Conservation (phyloP, 768 basidiomycete species). For the Lentinula detonsa region DNA sequence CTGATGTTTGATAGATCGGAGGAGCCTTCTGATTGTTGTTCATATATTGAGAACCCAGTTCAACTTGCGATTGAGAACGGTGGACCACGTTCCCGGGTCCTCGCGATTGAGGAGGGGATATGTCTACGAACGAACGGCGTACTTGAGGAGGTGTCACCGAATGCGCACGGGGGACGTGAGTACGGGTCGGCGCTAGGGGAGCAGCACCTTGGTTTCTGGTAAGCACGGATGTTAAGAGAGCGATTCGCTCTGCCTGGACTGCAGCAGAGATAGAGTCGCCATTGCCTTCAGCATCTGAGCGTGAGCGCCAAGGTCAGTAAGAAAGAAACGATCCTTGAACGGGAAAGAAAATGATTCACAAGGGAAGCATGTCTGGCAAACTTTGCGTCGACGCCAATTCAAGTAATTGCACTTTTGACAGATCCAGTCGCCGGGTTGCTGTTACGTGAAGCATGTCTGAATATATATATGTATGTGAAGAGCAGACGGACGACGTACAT, state of each 20-base stretch:
- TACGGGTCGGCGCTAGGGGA: constrained; percentile 10
- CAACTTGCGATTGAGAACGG: constrained; percentile 47
- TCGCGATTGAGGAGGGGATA: constrained; percentile 24
- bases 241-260: constrained; percentile 81
- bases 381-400: constrained; percentile 84
- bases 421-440: constrained; percentile 79
- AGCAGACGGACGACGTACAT: constrained; percentile 43
- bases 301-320: constrained; percentile 19
- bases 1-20: constrained; percentile 72
- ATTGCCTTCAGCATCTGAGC: constrained; percentile 77
- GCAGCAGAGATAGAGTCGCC: constrained; percentile 82
- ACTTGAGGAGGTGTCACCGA: constrained; percentile 41
- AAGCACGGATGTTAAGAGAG: constrained; percentile 70
- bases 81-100: constrained; percentile 26
- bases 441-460: constrained; percentile 8
- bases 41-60: constrained; percentile 39
- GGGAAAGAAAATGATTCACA: constrained; percentile 41
- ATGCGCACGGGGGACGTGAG: constrained; percentile 31
- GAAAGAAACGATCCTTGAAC: background rate
- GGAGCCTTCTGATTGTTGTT: constrained; percentile 20
- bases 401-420: constrained; percentile 82
- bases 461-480: background rate
- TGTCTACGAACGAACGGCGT: constrained; percentile 31
- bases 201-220: constrained; percentile 40
- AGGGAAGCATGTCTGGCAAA: constrained; percentile 84